A percentile compares a stretch with the other conserved stretches of the same genome.
phyloP scores from a whole-genome alignment of 345 rosid species.

The Citrus inodora region DNA sequence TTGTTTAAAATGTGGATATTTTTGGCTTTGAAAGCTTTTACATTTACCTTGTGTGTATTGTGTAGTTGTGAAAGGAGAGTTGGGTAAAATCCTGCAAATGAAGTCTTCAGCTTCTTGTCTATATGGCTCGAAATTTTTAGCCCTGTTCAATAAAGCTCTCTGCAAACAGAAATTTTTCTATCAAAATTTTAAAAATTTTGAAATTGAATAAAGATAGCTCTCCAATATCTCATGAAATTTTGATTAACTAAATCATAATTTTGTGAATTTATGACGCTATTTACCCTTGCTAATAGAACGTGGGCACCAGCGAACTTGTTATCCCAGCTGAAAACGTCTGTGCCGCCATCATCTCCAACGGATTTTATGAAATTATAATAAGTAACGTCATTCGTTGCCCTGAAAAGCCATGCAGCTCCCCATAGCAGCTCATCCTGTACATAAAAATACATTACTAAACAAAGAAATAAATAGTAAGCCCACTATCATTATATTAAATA shows the following conservation, averaged over 20 bases:
- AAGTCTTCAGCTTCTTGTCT: slow-evolving; percentile 70
- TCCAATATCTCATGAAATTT: not conserved
- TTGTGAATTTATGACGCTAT: not conserved
- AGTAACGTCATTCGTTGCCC: slow-evolving; percentile 63
- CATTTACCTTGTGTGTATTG: slow-evolving; percentile 80
- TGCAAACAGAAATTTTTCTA: slow-evolving; percentile 18
- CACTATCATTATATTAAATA: no score
- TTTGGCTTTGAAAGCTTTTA: no score
- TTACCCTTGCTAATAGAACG: slow-evolving; percentile 74
- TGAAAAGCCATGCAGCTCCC: slow-evolving; percentile 84
- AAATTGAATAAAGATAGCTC: no score
- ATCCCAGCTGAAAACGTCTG: slow-evolving; percentile 94
- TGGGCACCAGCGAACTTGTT: slow-evolving; percentile 87
- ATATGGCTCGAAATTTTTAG: slow-evolving; percentile 56
- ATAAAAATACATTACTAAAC: not conserved
- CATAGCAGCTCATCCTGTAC: slow-evolving; percentile 80
- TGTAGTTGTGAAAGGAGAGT: slow-evolving; percentile 70
- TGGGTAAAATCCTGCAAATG: slow-evolving; percentile 82
- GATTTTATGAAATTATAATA: slow-evolving; percentile 65
- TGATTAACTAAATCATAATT: not conserved
- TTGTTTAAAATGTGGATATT: no score
- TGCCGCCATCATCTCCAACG: slow-evolving; percentile 67
- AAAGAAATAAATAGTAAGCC: not conserved
- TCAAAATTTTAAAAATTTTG: not conserved
- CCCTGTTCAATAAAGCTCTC: slow-evolving; percentile 58